Evolutionary conservation across 352 stramenopile genomes (phyloP).

Genomic region (Phytophthora macrochlamydospora): DNA sequence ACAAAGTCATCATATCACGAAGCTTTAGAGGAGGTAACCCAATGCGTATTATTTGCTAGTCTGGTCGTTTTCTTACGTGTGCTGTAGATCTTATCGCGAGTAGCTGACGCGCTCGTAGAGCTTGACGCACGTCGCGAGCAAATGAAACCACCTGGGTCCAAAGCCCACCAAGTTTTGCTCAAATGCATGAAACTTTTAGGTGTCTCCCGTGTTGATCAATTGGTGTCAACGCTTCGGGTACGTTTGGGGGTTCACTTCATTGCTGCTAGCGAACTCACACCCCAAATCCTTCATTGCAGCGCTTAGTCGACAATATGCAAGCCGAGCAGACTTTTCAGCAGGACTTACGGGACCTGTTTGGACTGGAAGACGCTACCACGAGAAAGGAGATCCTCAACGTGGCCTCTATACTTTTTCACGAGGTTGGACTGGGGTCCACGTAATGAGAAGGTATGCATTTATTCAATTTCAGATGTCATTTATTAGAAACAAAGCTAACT

Average conservation of each 20-base stretch:
- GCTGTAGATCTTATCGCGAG: constrained; percentile 38
- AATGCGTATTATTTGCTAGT: background rate
- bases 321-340: constrained; percentile 39
- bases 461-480: background rate
- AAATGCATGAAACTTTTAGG: constrained; percentile 50
- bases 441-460: no score
- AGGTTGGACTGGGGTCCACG: constrained; percentile 11
- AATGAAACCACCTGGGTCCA: constrained; percentile 52
- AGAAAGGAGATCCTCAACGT: constrained; percentile 37
- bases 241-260: background rate
- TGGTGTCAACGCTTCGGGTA: constrained; percentile 41
- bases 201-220: constrained; percentile 38
- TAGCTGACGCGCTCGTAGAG: constrained; percentile 51
- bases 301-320: constrained; percentile 41
- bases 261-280: background rate
- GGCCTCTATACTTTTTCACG: constrained; percentile 27
- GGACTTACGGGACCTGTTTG: constrained; percentile 38
- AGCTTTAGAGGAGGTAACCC: constrained; percentile 29
- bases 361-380: constrained; percentile 37
- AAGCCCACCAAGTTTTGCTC: constrained; percentile 39
- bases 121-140: constrained; percentile 49
- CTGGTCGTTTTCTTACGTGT: background rate
- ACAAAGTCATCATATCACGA: constrained; percentile 19
- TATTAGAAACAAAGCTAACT: background rate
- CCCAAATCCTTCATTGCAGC: constrained; percentile 15